phyloP scores from a whole-genome alignment of 805 yeast genomes.

The Clavispora santaluciae region DNA sequence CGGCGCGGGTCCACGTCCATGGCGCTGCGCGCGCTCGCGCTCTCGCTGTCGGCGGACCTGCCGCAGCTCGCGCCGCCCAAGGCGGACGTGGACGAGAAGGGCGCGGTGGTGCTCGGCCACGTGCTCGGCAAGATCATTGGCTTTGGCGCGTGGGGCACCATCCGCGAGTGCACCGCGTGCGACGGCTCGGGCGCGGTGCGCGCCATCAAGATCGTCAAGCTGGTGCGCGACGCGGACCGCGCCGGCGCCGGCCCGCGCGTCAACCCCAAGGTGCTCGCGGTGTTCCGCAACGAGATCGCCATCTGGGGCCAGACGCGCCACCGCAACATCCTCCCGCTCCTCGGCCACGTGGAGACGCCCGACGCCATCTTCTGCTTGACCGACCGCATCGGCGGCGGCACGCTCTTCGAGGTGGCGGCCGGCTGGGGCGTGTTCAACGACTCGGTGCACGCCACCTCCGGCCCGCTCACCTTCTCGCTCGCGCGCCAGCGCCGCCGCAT shows the following conservation, averaged over 20 bases:
- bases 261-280: slow-evolving; percentile 46
- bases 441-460: slow-evolving; percentile 22
- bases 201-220: slow-evolving; percentile 62
- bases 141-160: slow-evolving; percentile 86
- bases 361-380: slow-evolving; percentile 69
- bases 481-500: slow-evolving; percentile 30
- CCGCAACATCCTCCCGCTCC: slow-evolving; percentile 57
- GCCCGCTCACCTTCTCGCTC: slow-evolving; percentile 26
- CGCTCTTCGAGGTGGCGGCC: slow-evolving; percentile 69
- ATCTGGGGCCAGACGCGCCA: slow-evolving; percentile 74
- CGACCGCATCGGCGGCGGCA: slow-evolving; percentile 66
- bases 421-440: slow-evolving; percentile 52
- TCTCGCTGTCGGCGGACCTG: slow-evolving; percentile 33
- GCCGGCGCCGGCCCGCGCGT: slow-evolving; percentile 13
- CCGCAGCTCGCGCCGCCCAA: slow-evolving; percentile 25
- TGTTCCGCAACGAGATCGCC: slow-evolving; percentile 64
- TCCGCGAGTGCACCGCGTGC: slow-evolving; percentile 58
- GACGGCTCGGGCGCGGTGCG: slow-evolving; percentile 30
- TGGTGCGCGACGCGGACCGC: slow-evolving; percentile 18
- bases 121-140: slow-evolving; percentile 73
- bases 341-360: slow-evolving; percentile 57
- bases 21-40: slow-evolving; percentile 37
- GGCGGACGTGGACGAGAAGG: slow-evolving; percentile 55
- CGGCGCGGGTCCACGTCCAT: slow-evolving; percentile 17
- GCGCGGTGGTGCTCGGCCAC: slow-evolving; percentile 60